Base-by-base conservation (phyloP, 805 yeast species). In the Torulaspora microellipsoides region DNA sequence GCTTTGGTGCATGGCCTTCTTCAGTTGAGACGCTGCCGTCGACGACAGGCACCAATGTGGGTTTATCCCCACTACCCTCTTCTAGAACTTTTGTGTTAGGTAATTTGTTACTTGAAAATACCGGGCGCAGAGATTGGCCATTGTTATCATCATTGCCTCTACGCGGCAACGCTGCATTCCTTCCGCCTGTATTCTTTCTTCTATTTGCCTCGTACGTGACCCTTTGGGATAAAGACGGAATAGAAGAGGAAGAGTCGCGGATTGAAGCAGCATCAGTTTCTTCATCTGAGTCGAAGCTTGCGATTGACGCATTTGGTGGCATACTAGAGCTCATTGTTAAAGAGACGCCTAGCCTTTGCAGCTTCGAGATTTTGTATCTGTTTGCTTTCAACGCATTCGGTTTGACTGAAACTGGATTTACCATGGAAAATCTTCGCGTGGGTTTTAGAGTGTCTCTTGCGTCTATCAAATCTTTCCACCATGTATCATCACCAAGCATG, bases 381-480 rank as follows among this genome's bases (percentile, higher is more conserved):
- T 58, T 59, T 25, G 58, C 46, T 14, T 54, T 57, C 9, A 43
- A 10, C 14, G 40, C 47, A 15, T 39, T 34, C n/a, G 48, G 25
- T 15, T 50, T 51, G 11, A 50, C 45, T 8, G 60, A 53, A 17
- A 65, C 43, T 48, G 68, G 45, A 43, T 65, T 53, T 54, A 60
- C 44, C 27, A 58, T 58, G 0, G 71, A 63, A 31, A 50, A 68
- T 44, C 60, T 50, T 53, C 49, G 54, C 31, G 47, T 51, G 17
- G 62, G 57, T 33, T 44, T 52, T 31, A 55, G 47, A 3, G 66
- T 60, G 4, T 64, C 58, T 45, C 96, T 73, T 0, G 85, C 81
- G 35, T 73, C 77, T 30, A 71, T 67, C 41, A 88, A 66, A 43
- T 82, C 82, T 35, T 66, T 66, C 96, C 96, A 93, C 97, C 98